Conservation (phyloP, 768 basidiomycete genomes). For the Suillus clintonianus region DNA sequence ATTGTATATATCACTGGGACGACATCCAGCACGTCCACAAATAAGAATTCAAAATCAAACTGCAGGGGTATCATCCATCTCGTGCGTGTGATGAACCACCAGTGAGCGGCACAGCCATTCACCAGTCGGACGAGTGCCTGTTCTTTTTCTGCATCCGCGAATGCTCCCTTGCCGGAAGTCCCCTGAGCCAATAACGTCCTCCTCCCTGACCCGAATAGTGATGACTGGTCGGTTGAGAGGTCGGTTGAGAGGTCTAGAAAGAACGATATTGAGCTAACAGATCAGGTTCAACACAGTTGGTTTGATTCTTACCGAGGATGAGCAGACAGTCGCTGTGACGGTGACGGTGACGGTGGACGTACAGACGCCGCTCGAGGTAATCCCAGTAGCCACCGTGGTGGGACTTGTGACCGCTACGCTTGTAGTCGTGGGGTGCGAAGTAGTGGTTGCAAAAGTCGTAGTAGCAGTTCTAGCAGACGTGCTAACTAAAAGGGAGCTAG, state of each 20-base stretch:
- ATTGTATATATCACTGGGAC: neutral
- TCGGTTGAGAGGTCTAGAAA: neutral
- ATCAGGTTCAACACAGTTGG: neutral
- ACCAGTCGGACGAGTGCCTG: neutral
- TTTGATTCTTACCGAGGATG: slow-evolving; percentile 14
- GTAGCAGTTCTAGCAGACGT: neutral
- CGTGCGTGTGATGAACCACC: neutral
- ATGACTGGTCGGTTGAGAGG: neutral
- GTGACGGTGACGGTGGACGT: slow-evolving; percentile 23
- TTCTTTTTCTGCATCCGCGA: neutral
- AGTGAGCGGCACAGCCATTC: neutral
- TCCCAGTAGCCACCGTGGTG: neutral
- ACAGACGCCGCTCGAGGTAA: neutral
- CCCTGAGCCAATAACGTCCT: neutral
- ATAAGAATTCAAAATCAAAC: neutral
- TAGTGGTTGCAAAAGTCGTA: neutral
- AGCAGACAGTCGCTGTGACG: slow-evolving; percentile 12
- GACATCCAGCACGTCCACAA: neutral
- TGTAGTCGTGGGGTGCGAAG: neutral
- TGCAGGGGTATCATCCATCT: neutral
- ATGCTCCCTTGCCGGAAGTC: neutral
- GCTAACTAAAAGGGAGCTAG: neutral
- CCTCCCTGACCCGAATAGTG: neutral
- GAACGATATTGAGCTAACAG: neutral
- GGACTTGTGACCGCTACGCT: neutral